Evolutionary conservation across 768 basidiomycete genomes (phyloP).

Genomic region (Tulasnella sp.): DNA sequence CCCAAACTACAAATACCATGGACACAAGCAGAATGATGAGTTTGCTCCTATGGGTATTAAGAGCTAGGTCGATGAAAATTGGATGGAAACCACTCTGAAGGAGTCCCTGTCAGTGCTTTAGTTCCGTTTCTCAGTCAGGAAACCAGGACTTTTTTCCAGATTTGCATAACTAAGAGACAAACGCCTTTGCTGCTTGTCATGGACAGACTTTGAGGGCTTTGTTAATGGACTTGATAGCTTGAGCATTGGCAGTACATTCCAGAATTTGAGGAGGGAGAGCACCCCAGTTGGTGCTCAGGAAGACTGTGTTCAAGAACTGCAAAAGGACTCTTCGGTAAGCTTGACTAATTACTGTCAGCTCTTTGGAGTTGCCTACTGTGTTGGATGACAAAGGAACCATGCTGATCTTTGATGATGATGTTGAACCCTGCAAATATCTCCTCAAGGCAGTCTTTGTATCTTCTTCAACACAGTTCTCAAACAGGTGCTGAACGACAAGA

Average conservation of each 20-base stretch:
- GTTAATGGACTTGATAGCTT: conserved; percentile 74
- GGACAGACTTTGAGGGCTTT: conserved; percentile 77
- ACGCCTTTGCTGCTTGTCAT: conserved; percentile 51
- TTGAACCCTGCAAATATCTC: conserved; percentile 33
- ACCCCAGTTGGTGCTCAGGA: conserved; percentile 61
- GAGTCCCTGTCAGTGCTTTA: background rate
- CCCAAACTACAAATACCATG: conserved; percentile 41
- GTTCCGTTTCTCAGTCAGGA: background rate
- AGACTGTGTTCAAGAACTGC: conserved; percentile 82
- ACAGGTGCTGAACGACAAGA: conserved; percentile 18
- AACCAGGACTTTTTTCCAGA: conserved; percentile 58
- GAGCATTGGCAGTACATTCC: conserved; percentile 70
- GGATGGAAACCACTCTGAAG: conserved; percentile 59
- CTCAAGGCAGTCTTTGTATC: conserved; percentile 17
- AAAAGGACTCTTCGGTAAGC: background rate
- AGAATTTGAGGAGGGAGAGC: conserved; percentile 65
- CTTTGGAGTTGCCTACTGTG: background rate
- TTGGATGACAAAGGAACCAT: conserved; percentile 53
- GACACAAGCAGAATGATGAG: conserved; percentile 73
- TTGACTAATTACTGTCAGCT: background rate
- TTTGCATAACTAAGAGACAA: conserved; percentile 76
- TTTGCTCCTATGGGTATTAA: conserved; percentile 77
- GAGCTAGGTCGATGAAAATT: conserved; percentile 75
- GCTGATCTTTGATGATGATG: conserved; percentile 75
- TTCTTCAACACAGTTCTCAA: conserved; percentile 19